Evolutionary conservation across 306 rosid genomes (phyloP), one percentile per base, ranked within the genome.

Genomic region (Spatholobus suberectus): DNA sequence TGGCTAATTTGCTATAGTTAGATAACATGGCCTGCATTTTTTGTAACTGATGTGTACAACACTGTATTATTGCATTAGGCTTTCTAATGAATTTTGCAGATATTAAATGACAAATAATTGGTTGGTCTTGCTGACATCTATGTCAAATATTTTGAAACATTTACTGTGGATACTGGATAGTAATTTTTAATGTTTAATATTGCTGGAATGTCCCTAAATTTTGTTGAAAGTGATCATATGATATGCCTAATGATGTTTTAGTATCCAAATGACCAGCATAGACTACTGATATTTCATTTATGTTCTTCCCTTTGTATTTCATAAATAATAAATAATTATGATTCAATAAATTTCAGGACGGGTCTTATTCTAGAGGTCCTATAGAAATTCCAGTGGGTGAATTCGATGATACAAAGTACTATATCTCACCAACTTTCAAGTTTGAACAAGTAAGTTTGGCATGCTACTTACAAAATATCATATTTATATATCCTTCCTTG

Each of bases 351-450:
- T 77, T 86, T 85, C 91, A 96, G 98, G 99, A 96, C 66, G 99
- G 99, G 15, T 96, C 99, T 79, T 96, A 93, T 82, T 92, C 99
- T 37, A 88, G 98, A 79, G 99, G 99, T 73, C 98, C 98, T 62
- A 5, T 92, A 63, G 90, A 89, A 76, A 93, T 96, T 84, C 93
- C 92, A 0, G 85, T 91, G 58, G 87, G 89, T 55, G 93, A 89
- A 65, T 76, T 41, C 54, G 92, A 89, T 86, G 96, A 91, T 47
- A 77, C 94, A 13, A 70, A 84, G 13, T 90, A 93, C 87, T 92
- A 86, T 81, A 20, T 92, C 40, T 87, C 92, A 52, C 98, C 99
- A 65, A 93, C 91, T 85, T 89, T 92, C 88, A 96, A 93, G 86
- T 96, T 96, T 15, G 99, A 96, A 83, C 99, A 93, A 85, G 99